phyloP scores from a whole-genome alignment of 768 basidiomycete species.

The Amanita rubescens region DNA sequence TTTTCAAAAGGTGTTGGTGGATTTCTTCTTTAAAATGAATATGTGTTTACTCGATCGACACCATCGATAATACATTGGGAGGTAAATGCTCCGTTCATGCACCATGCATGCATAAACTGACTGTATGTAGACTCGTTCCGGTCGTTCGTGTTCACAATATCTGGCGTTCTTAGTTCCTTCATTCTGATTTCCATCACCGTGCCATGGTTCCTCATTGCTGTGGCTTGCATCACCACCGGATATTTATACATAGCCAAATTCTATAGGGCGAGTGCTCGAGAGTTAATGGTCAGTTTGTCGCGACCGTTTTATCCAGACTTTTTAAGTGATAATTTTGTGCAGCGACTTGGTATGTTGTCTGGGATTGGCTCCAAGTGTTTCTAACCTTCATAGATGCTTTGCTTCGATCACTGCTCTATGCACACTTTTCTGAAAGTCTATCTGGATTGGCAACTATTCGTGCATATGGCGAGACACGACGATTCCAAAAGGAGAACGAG shows the following conservation, averaged over 20 bases:
- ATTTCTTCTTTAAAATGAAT: neutral
- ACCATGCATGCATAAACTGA: neutral
- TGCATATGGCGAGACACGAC: conserved; percentile 72
- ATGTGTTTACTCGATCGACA: conserved; percentile 47
- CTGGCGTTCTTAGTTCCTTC: conserved; percentile 64
- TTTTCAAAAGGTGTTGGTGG: conserved; percentile 61
- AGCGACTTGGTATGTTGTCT: conserved; percentile 45
- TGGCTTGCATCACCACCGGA: conserved; percentile 45
- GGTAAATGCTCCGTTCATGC: conserved; percentile 22
- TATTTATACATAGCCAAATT: conserved; percentile 73
- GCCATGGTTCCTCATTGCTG: conserved; percentile 81
- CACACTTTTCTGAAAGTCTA: conserved; percentile 88
- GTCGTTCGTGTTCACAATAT: conserved; percentile 58
- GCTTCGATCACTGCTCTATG: conserved; percentile 80
- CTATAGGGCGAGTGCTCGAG: conserved; percentile 81
- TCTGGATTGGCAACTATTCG: conserved; percentile 84
- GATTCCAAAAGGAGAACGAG: conserved; percentile 73
- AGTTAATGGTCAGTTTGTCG: conserved; percentile 55
- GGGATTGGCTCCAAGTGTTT: neutral
- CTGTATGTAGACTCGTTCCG: conserved; percentile 52
- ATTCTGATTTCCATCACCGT: conserved; percentile 71
- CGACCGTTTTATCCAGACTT: neutral
- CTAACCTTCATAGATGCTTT: conserved; percentile 48
- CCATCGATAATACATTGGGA: conserved; percentile 67
- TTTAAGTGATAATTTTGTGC: neutral